Base-by-base conservation (phyloP, 306 rosid species). In the Alnus rubra region DNA sequence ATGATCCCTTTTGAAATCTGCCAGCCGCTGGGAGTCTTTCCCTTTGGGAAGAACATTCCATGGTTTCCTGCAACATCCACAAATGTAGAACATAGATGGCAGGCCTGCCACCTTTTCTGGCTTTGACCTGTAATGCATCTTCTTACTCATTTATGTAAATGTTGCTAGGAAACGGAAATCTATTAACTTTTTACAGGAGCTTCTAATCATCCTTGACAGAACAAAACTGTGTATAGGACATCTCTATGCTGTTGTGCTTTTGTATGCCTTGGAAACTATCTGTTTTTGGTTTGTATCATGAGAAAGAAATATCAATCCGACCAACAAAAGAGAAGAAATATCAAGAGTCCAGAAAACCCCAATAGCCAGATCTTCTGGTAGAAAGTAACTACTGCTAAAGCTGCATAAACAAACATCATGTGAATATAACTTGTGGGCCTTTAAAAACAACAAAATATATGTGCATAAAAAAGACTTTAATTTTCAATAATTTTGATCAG, bases 51-150 rank as follows among this genome's bases (percentile, higher is more conserved):
- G 79, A 79, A 62, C 28, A 39, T 33, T 79, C 53, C 1, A 44
- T 65, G 75, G 23, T 82, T 87, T 81, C 79, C 71, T 73, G 75
- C 65, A 80, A 85, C 73, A 70, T 55, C 76, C 76, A 52, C 67
- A 78, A 62, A 69, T 50, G 48, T 79, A 74, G 65, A 64, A 74
- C 87, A 28, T 64, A 74, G 79, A 85, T 45, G 71, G 71, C 78
- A 83, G 93, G 91, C 90, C 92, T 83, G 93, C 94, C 94, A 92
- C 86, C 78, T 82, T 85, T 79, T 79, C 76, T 84, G 90, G 94
- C 94, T 88, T 92, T 76, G 97, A 90, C 97, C 90, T 59, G 73
- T 79, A 54, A 19, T 75, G 82, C 86, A 62, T 79, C 81, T 75
- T 74, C 71, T 71, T 84, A 73, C 69, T 75, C 78, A 81, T 84